A percentile compares a stretch with the other conserved stretches of the same genome.
Evolutionary conservation across 2,329 filamentous ascomycete species (phyloP).

Genomic region (Ophiobolus disseminans): DNA sequence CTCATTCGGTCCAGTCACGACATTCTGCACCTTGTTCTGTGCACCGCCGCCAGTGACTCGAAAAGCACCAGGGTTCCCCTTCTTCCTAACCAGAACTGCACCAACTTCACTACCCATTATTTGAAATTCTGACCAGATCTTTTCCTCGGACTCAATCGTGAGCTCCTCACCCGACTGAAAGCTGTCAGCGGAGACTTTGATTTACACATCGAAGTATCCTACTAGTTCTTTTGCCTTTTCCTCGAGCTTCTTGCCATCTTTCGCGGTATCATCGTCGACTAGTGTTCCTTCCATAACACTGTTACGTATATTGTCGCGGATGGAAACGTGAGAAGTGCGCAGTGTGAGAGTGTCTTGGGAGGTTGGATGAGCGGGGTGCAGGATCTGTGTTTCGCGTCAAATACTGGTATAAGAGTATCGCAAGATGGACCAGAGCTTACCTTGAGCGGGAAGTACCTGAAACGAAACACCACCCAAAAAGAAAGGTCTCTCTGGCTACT

Average conservation of each 20-base stretch:
- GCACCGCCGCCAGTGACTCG: background rate
- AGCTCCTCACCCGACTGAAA: background rate
- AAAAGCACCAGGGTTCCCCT: background rate
- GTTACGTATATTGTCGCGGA: background rate
- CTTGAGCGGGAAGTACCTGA: background rate
- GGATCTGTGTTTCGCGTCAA: background rate
- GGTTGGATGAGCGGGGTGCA: no score
- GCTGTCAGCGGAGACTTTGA: background rate
- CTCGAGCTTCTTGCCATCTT: background rate
- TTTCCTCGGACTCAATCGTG: background rate
- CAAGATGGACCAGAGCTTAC: background rate
- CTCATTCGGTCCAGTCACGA: constrained; percentile 1
- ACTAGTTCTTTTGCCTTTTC: background rate
- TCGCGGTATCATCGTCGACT: background rate
- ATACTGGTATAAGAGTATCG: background rate
- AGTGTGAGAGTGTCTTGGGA: background rate
- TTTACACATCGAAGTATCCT: background rate
- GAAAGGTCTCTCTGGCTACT: background rate
- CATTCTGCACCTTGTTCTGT: background rate
- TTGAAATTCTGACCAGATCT: background rate
- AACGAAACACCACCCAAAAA: background rate
- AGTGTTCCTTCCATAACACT: background rate
- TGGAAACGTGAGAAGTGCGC: background rate
- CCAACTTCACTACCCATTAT: background rate
- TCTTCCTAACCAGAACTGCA: background rate